A percentile compares a stretch with the other conserved stretches of the same genome.
phyloP scores from a whole-genome alignment of 805 yeast genomes.

The Clavispora phyllophila region DNA sequence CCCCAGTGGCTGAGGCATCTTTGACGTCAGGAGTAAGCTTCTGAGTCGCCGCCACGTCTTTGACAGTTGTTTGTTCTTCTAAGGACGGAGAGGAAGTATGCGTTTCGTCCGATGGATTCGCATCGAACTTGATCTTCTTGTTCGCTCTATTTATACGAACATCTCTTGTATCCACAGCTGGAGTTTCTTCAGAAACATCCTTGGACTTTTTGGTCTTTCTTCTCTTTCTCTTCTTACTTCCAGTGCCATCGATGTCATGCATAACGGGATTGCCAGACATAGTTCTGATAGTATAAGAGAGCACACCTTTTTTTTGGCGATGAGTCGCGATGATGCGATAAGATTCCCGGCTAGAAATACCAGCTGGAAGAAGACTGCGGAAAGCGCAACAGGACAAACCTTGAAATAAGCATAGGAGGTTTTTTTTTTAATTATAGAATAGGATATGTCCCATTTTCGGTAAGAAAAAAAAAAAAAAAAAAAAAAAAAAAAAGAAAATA shows the following conservation, averaged over 20 bases:
- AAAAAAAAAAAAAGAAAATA: too few species aligned
- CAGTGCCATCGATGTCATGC: background rate
- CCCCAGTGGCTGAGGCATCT: background rate
- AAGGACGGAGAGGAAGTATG: background rate
- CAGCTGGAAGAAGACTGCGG: too few species aligned
- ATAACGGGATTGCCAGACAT: background rate
- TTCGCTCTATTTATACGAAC: constrained; percentile 15
- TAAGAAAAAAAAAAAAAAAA: too few species aligned
- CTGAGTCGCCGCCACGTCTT: background rate
- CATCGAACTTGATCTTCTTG: constrained; percentile 23
- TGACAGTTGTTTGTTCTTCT: background rate
- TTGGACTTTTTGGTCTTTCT: constrained; percentile 18
- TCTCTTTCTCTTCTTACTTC: constrained; percentile 13
- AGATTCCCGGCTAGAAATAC: too few species aligned
- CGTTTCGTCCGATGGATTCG: constrained; percentile 4
- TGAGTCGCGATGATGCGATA: background rate
- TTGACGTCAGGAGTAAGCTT: background rate
- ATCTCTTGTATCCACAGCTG: constrained; percentile 5
- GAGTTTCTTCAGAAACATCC: constrained; percentile 6
- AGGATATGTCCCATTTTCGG: too few species aligned
- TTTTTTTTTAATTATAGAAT: too few species aligned
- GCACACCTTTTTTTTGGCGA: background rate
- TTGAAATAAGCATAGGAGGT: too few species aligned
- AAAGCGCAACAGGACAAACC: too few species aligned
- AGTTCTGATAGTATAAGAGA: background rate